These are phyloP conservation scores for Lentinula sp. DNA, from an alignment of 768 basidiomycete genomes.

Conservation along the genomic window DNA sequence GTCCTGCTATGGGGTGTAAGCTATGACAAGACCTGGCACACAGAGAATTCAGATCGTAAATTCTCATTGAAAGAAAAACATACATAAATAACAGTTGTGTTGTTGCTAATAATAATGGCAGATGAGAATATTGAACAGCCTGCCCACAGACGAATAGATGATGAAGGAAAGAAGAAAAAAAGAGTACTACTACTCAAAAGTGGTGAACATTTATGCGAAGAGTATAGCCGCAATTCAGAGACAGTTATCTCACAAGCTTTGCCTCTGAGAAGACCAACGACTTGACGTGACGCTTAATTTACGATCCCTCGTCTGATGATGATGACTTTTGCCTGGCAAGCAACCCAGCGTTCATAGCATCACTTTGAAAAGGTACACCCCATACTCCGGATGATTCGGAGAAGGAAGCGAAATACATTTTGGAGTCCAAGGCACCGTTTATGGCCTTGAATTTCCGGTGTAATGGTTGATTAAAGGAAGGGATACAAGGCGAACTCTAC, in stretches of 20 bases:
- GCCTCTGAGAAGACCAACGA: not conserved
- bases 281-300: not conserved
- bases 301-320: not conserved
- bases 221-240: not conserved
- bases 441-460: not conserved
- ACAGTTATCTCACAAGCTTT: not conserved
- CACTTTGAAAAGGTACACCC: not conserved
- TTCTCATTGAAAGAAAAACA: not conserved
- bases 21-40: not conserved
- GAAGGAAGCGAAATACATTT: not conserved
- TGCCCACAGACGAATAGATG: not conserved
- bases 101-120: not conserved
- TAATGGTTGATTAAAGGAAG: not conserved
- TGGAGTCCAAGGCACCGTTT: not conserved
- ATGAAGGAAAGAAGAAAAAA: not conserved
- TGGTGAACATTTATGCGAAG: not conserved
- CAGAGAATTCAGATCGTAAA: not conserved
- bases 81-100: not conserved
- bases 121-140: too few relatives aligned
- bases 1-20: not conserved
- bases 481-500: not conserved
- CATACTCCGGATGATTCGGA: not conserved
- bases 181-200: not conserved
- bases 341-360: not conserved
- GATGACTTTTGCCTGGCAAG: not conserved